These are phyloP conservation scores for Chlorophyllum brunneum DNA, from an alignment of 768 basidiomycete genomes.

Conservation along the genomic window DNA sequence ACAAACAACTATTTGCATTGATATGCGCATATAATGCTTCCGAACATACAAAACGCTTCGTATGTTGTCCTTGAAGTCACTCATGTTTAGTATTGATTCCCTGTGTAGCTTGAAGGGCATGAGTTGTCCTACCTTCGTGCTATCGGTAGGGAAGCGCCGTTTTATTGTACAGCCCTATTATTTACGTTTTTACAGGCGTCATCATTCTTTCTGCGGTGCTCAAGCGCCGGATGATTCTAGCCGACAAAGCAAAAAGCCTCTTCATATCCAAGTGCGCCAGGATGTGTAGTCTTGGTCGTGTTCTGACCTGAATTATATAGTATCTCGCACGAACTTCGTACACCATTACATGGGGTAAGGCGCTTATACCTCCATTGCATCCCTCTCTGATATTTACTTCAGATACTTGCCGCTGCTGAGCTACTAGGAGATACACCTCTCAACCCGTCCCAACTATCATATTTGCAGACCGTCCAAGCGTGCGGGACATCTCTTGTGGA, in stretches of 20 bases:
- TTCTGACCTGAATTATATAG: constrained; percentile 30
- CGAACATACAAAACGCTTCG: constrained; percentile 77
- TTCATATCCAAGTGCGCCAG: constrained; percentile 82
- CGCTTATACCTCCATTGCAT: constrained; percentile 1
- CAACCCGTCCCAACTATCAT: constrained; percentile 77
- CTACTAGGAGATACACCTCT: constrained; percentile 83
- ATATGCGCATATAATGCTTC: constrained; percentile 89
- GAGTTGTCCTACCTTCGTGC: constrained; percentile 90
- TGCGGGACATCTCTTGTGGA: constrained; percentile 95
- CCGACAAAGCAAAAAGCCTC: constrained; percentile 89
- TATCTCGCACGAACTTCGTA: constrained; percentile 88
- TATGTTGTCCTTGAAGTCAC: constrained; percentile 30
- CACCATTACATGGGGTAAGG: constrained; percentile 84
- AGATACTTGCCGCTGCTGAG: constrained; percentile 91
- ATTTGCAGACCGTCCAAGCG: constrained; percentile 89
- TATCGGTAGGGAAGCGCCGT: constrained; percentile 49
- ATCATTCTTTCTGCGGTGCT: constrained; percentile 92
- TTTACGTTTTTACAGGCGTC: constrained; percentile 47
- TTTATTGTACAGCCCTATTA: neutral
- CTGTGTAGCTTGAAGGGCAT: constrained; percentile 74
- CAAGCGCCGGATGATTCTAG: constrained; percentile 88
- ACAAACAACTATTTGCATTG: constrained; percentile 87
- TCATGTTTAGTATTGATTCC: constrained; percentile 8
- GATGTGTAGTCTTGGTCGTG: neutral
- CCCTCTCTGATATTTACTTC: constrained; percentile 6